These are phyloP conservation scores for Psidium friedrichsthalianum DNA, from an alignment of 345 rosid genomes.

Conservation along the genomic window DNA sequence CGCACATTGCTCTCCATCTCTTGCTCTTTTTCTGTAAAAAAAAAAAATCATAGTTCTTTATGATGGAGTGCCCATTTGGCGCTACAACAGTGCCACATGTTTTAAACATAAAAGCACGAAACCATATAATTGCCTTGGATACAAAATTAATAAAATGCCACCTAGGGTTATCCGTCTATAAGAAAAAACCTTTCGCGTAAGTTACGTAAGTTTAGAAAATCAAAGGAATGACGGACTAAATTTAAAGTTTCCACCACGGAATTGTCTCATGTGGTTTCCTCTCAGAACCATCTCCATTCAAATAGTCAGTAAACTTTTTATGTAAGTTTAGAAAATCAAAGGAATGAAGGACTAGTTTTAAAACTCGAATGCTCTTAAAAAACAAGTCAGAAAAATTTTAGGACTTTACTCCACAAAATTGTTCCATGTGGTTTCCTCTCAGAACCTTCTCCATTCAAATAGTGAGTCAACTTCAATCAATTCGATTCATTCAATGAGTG, in stretches of 20 bases:
- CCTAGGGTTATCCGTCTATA: background rate
- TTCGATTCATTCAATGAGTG: background rate
- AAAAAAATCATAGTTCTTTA: too few relatives aligned
- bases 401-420: background rate
- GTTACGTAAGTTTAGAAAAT: background rate
- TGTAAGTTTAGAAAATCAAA: background rate
- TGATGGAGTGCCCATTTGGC: too few relatives aligned
- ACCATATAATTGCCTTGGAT: background rate
- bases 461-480: background rate
- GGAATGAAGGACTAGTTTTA: fast-evolving
- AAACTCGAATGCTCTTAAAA: background rate
- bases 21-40: too few relatives aligned
- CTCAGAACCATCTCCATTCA: too few relatives aligned
- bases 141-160: background rate
- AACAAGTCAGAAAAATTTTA: background rate
- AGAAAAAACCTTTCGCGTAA: background rate
- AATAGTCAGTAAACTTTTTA: too few relatives aligned
- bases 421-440: background rate
- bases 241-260: background rate
- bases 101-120: background rate
- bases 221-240: background rate
- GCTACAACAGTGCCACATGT: too few relatives aligned
- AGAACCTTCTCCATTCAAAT: background rate
- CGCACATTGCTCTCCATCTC: too few relatives aligned
- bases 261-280: too few relatives aligned